Conservation (phyloP, 2,329 filamentous ascomycete species). For the Fusarium sp. region DNA sequence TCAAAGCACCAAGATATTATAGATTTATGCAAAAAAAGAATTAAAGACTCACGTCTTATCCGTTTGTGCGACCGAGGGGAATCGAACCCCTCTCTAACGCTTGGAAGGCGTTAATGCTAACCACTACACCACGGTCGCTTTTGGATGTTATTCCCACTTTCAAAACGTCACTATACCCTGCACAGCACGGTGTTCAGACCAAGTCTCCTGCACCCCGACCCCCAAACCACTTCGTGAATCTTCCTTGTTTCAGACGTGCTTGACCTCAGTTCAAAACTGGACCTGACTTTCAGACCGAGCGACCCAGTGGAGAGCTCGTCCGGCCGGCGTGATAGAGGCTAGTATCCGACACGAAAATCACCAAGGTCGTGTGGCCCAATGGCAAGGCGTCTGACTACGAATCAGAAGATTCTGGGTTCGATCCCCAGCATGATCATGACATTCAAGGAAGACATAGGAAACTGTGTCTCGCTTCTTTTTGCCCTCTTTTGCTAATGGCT, state of each 20-base stretch:
- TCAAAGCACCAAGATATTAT: too few relatives aligned
- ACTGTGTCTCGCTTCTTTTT: neutral
- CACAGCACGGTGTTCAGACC: fast-evolving
- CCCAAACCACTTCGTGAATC: neutral
- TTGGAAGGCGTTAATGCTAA: slow-evolving; percentile 31
- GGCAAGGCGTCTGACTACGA: slow-evolving; percentile 47
- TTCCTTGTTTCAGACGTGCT: neutral
- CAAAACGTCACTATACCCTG: too few relatives aligned
- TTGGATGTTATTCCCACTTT: neutral
- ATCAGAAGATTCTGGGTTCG: slow-evolving; percentile 47
- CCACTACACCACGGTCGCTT: slow-evolving; percentile 26
- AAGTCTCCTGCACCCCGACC: too few relatives aligned
- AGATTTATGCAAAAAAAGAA: neutral
- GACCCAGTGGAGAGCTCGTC: neutral
- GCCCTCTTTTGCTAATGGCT: neutral
- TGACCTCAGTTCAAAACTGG: neutral
- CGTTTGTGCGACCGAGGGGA: slow-evolving; percentile 7
- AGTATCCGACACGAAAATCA: neutral
- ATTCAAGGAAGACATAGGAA: fast-evolving
- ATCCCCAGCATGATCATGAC: slow-evolving; percentile 40
- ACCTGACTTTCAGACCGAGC: neutral
- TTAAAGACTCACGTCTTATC: fast-evolving
- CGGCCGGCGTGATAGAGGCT: neutral
- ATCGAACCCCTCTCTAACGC: slow-evolving; percentile 28
- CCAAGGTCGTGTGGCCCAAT: slow-evolving; percentile 36